A percentile compares a stretch with the other conserved stretches of the same genome.
Evolutionary conservation across 2,329 filamentous ascomycete genomes (phyloP).

Genomic region (Beauveria caledonica): DNA sequence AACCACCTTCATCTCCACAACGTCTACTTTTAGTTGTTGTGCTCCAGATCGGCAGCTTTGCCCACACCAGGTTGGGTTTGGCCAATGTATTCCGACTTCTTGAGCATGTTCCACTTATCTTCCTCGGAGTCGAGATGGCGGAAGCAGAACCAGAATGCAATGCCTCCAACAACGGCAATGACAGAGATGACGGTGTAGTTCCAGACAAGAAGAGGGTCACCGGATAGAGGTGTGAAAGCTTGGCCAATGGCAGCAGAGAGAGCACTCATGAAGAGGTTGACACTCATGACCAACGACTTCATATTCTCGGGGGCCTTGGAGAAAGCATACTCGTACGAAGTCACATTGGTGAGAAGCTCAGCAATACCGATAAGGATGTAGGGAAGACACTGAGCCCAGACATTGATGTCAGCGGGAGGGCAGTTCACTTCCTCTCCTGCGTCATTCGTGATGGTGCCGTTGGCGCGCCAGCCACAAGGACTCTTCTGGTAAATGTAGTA

Average conservation of each 20-base stretch:
- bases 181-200: constrained; percentile 60
- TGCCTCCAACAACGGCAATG: constrained; percentile 53
- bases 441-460: constrained; percentile 18
- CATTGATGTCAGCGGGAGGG: constrained; percentile 53
- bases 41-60: constrained; percentile 16
- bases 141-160: constrained; percentile 62
- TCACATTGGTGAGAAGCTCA: constrained; percentile 47
- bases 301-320: constrained; percentile 73
- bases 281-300: constrained; percentile 64
- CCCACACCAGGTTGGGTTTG: constrained; percentile 27
- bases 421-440: constrained; percentile 32
- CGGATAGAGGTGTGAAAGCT: constrained; percentile 53
- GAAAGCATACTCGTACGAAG: constrained; percentile 66
- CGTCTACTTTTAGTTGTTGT: background rate
- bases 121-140: constrained; percentile 57
- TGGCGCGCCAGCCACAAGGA: constrained; percentile 50
- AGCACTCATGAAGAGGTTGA: constrained; percentile 64
- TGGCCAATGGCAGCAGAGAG: constrained; percentile 63
- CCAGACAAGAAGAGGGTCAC: constrained; percentile 60
- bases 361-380: constrained; percentile 44
- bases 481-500: constrained; percentile 57
- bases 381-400: constrained; percentile 49
- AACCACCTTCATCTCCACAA: background rate
- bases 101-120: constrained; percentile 58
- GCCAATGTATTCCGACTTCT: constrained; percentile 35